Percentiles rank a stretch among this genome's conserved stretches.
Evolutionary conservation across 2,329 filamentous ascomycete species (phyloP).

Genomic region (Arthroderma uncinatum): DNA sequence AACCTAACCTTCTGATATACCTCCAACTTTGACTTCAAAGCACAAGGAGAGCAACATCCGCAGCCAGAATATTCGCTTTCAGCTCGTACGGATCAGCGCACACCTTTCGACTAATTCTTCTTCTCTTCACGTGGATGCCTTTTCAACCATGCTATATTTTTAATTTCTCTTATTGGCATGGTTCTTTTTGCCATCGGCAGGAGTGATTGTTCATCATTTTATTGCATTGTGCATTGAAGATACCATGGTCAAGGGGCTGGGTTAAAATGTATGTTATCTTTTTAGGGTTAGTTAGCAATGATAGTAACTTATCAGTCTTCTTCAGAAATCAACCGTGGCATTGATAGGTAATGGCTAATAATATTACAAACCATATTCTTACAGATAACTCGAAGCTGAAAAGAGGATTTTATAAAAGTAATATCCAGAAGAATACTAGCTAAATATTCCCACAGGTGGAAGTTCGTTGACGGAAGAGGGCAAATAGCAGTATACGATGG

Average conservation of each 20-base stretch:
- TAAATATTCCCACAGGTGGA: not conserved
- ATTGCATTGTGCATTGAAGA: constrained; percentile 1
- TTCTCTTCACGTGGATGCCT: constrained; percentile 1
- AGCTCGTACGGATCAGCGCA: not conserved
- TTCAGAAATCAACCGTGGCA: not conserved
- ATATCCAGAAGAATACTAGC: not conserved
- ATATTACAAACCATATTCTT: not conserved
- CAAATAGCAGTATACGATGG: not conserved
- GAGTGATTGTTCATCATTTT: constrained; percentile 4
- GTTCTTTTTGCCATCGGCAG: not conserved
- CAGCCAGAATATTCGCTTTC: not conserved
- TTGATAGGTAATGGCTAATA: not conserved
- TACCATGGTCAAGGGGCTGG: not conserved
- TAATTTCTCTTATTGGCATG: not conserved
- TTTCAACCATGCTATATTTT: not conserved
- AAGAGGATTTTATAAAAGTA: not conserved
- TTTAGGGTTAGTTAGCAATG: not conserved
- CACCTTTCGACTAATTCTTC: not conserved
- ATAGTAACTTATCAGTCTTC: not conserved
- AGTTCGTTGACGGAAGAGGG: not conserved
- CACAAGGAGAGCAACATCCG: not conserved
- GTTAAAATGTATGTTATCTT: not conserved
- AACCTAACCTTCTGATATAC: not conserved
- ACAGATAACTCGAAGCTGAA: not conserved
- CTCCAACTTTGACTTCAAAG: not conserved